These are phyloP conservation scores for Pythium myriotylum DNA, from an alignment of 352 stramenopile genomes.

Conservation along the genomic window DNA sequence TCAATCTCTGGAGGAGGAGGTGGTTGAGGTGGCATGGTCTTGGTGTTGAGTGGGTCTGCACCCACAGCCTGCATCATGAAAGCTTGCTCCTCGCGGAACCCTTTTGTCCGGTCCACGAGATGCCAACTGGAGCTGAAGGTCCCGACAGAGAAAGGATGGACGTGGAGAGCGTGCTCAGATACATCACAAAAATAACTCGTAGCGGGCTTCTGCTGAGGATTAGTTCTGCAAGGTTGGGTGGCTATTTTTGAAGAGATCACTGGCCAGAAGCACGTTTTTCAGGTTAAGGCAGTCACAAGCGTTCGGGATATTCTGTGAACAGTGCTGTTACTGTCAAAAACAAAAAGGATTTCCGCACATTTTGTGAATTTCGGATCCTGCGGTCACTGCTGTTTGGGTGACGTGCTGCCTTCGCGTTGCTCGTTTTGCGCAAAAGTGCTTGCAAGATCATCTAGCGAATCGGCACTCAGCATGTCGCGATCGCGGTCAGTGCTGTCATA, in stretches of 20 bases:
- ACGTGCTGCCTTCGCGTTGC: conserved; percentile 8
- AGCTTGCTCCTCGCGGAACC: too few species aligned
- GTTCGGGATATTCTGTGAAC: too few species aligned
- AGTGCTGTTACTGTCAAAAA: too few species aligned
- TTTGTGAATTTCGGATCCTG: too few species aligned
- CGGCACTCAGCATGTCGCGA: conserved; percentile 20
- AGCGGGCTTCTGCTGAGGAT: neutral
- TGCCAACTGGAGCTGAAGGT: neutral
- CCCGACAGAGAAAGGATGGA: neutral
- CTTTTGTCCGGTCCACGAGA: too few species aligned
- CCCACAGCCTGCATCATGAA: conserved; percentile 2
- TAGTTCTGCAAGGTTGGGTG: neutral
- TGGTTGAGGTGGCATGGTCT: conserved; percentile 39
- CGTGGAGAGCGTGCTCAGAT: conserved; percentile 6
- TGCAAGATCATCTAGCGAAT: conserved; percentile 30
- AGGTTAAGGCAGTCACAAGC: too few species aligned
- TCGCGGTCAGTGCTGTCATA: neutral
- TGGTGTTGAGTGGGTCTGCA: conserved; percentile 14
- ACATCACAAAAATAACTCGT: conserved; percentile 3
- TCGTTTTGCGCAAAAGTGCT: conserved; percentile 26
- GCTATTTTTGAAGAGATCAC: too few species aligned
- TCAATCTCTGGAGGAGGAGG: conserved; percentile 77
- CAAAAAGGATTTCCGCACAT: too few species aligned
- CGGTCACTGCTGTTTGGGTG: neutral
- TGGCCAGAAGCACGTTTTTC: too few species aligned